Base-by-base conservation (phyloP, 805 yeast species). In the Candida oleophila region DNA sequence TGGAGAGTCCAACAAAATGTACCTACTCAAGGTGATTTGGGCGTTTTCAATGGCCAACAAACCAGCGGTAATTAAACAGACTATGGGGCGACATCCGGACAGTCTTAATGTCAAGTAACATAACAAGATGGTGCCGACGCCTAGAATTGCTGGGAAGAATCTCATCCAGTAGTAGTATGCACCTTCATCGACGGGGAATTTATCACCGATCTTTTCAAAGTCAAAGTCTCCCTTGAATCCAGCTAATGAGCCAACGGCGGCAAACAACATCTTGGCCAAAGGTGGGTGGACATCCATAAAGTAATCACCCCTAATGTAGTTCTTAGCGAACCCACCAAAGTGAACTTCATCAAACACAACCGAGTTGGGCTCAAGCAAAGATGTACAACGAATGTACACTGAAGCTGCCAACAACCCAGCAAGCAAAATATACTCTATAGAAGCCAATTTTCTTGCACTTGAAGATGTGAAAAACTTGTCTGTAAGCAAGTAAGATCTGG, bases 261-360 rank as follows among this genome's bases (percentile, higher is more conserved):
- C 94, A 65, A 76, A 86, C 41, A 87, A 64, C 83, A 87, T 77
- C 59, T 85, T 82, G 34, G 87, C 86, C 54, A 87, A 72, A 3
- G 96, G 96, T 7, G 96, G 95, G 60, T 86, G 87, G 38, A 81
- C 85, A 62, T 84, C 91, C 78, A 85, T 75, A 65, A 85, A 86
- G 59, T 73, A 85, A 15, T 65, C 65, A 16, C 89, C 87, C 44
- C 69, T 65, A 45, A 83, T 76, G 69, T 90, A 94, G 66, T 87
- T 83, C 48, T 85, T 77, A 28, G 97, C 96, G 69, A 92, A 94
- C n/a, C 95, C 95, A 47, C 99, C 99, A 59, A 94, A 94, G 66
- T 88, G 96, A 36, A 87, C 94, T 65, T 92, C 99, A 65, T 90
- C 96, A 54, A 88, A 88, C 11, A 92, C 96, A 33, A 90, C 95